Conservation (phyloP, 1,139 yeast species). For the Suhomyces ambrosiae region DNA sequence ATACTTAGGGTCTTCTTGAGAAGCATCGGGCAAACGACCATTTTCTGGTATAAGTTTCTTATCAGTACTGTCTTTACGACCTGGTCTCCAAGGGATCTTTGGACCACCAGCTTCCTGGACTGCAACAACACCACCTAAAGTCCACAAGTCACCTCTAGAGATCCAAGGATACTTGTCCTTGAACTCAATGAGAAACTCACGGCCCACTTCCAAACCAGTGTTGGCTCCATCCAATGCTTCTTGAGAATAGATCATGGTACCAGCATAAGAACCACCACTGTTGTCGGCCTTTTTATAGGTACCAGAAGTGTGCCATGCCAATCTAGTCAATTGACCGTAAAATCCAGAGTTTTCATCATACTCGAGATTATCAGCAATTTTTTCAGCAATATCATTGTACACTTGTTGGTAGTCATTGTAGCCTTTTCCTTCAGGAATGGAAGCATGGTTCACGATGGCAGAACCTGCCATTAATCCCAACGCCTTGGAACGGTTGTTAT, state of each 20-base stretch:
- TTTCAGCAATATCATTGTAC: slow-evolving; percentile 76
- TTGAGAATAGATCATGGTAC: slow-evolving; percentile 73
- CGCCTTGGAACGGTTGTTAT: slow-evolving; percentile 4
- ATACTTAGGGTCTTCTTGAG: slow-evolving; percentile 61
- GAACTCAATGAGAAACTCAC: slow-evolving; percentile 66
- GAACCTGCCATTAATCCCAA: slow-evolving; percentile 23
- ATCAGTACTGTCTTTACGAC: slow-evolving; percentile 60
- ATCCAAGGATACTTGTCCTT: slow-evolving; percentile 69
- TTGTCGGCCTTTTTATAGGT: slow-evolving; percentile 60
- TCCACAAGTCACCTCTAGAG: slow-evolving; percentile 85
- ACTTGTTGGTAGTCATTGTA: slow-evolving; percentile 69
- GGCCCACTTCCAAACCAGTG: slow-evolving; percentile 68
- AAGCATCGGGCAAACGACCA: slow-evolving; percentile 82
- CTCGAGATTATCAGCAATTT: slow-evolving; percentile 75
- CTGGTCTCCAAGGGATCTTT: slow-evolving; percentile 83
- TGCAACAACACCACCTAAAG: slow-evolving; percentile 83
- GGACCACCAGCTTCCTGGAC: slow-evolving; percentile 90
- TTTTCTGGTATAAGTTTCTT: slow-evolving; percentile 55
- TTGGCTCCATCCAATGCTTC: slow-evolving; percentile 75
- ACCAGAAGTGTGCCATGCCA: slow-evolving; percentile 79
- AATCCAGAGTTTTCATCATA: slow-evolving; percentile 68
- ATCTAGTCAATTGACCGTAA: slow-evolving; percentile 67
- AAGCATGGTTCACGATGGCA: slow-evolving; percentile 26
- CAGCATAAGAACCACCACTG: slow-evolving; percentile 80
- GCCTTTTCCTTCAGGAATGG: slow-evolving; percentile 27